Conservation (phyloP, 1,284 basidiomycete genomes). For the Boletus subluridellus region DNA sequence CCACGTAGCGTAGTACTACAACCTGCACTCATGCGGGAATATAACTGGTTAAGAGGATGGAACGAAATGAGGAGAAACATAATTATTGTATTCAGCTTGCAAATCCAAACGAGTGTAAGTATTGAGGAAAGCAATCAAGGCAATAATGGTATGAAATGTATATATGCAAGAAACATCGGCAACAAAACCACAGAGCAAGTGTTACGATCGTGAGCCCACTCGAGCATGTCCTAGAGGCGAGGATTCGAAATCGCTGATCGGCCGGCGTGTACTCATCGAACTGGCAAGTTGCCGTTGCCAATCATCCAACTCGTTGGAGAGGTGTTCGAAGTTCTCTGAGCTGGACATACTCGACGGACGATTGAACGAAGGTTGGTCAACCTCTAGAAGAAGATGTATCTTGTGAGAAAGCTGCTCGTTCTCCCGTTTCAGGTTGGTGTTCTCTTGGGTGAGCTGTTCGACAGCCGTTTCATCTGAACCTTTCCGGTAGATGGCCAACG, state of each 20-base stretch:
- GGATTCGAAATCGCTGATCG: conserved; percentile 66
- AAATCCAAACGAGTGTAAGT: conserved; percentile 54
- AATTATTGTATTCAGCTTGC: conserved; percentile 40
- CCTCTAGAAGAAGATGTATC: conserved; percentile 80
- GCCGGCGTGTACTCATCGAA: conserved; percentile 68
- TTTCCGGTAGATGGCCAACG: conserved; percentile 71
- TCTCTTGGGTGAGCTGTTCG: conserved; percentile 76
- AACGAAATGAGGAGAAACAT: conserved; percentile 11
- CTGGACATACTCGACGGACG: conserved; percentile 71
- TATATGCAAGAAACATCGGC: conserved; percentile 39
- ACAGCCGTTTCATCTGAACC: conserved; percentile 66
- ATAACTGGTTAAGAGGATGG: conserved; percentile 31
- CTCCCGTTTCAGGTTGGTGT: conserved; percentile 71
- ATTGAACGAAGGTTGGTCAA: conserved; percentile 71
- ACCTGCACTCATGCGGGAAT: conserved; percentile 31
- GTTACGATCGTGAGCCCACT: conserved; percentile 65
- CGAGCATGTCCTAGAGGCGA: conserved; percentile 52
- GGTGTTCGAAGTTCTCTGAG: conserved; percentile 77
- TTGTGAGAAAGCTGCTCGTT: conserved; percentile 84
- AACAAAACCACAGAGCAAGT: conserved; percentile 31
- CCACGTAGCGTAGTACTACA: conserved; percentile 30
- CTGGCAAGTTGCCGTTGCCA: conserved; percentile 79
- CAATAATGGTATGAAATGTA: conserved; percentile 52
- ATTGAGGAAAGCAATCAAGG: conserved; percentile 35
- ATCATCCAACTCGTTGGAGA: conserved; percentile 75